These are phyloP conservation scores for Tuber calosporum DNA, from an alignment of 495 filamentous ascomycete species.

Conservation along the genomic window DNA sequence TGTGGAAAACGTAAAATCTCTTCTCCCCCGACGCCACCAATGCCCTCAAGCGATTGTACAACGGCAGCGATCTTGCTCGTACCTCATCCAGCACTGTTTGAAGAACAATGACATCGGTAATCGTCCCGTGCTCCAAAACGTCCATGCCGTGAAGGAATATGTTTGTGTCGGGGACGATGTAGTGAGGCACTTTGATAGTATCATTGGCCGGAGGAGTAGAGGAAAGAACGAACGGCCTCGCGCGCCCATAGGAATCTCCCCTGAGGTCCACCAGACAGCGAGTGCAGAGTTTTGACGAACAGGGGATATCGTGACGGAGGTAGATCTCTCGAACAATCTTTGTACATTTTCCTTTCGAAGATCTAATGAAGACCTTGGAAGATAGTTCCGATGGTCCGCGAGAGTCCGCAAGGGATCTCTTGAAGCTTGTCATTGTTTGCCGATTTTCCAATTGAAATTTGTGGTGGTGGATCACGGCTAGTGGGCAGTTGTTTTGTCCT, in stretches of 20 bases:
- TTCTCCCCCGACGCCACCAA: slow-evolving; percentile 92
- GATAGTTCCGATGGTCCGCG: slow-evolving; percentile 78
- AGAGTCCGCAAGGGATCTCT: slow-evolving; percentile 77
- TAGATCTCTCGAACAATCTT: slow-evolving; percentile 98
- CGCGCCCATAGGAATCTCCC: slow-evolving; percentile 63
- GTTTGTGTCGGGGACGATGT: slow-evolving; percentile 94
- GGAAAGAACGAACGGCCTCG: slow-evolving; percentile 76
- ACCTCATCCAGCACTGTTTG: slow-evolving; percentile 96
- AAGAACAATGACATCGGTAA: slow-evolving; percentile 89
- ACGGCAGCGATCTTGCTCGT: slow-evolving; percentile 80
- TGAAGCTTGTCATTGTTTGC: slow-evolving; percentile 55
- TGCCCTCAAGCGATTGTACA: slow-evolving; percentile 86
- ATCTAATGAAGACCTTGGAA: slow-evolving; percentile 86
- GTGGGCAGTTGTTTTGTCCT: neutral
- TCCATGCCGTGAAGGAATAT: slow-evolving; percentile 93
- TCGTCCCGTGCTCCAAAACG: slow-evolving; percentile 84
- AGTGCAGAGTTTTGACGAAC: slow-evolving; percentile 82
- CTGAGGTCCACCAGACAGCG: slow-evolving; percentile 64
- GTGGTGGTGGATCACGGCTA: neutral
- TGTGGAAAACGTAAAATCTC: slow-evolving; percentile 97
- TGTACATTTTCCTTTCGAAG: slow-evolving; percentile 92
- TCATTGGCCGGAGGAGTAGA: slow-evolving; percentile 76
- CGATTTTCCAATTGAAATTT: neutral
- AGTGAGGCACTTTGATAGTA: slow-evolving; percentile 76
- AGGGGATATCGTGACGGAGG: slow-evolving; percentile 91